Evolutionary conservation across 2,329 filamentous ascomycete genomes (phyloP).

Genomic region (Alternaria infectoria): DNA sequence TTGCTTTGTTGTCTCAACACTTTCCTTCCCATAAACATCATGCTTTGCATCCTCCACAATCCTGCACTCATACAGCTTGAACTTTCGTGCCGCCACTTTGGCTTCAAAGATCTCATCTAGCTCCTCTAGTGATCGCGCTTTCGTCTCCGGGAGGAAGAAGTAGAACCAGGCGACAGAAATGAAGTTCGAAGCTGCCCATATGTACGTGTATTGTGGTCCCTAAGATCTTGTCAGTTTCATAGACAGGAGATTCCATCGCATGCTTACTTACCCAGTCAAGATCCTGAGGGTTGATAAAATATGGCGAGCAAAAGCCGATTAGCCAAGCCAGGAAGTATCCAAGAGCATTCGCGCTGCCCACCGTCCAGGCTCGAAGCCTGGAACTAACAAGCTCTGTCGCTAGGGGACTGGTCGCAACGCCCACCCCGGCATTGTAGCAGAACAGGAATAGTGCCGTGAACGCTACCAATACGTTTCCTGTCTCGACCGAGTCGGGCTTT

Average conservation of each 20-base stretch:
- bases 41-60: conserved; percentile 29
- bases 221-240: neutral
- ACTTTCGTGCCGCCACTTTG: conserved; percentile 26
- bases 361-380: conserved; percentile 44
- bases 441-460: conserved; percentile 48
- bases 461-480: conserved; percentile 37
- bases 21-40: conserved; percentile 14
- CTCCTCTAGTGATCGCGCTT: conserved; percentile 33
- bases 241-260: neutral
- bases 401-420: conserved; percentile 41
- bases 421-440: conserved; percentile 45
- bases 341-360: conserved; percentile 42
- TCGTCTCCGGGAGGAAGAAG: conserved; percentile 64
- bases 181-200: conserved; percentile 43
- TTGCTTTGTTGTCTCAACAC: neutral
- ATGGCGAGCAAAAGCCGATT: conserved; percentile 46
- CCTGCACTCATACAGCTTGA: conserved; percentile 27
- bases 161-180: conserved; percentile 63
- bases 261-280: conserved; percentile 44
- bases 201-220: conserved; percentile 31
- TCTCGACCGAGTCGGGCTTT: conserved; percentile 28
- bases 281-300: conserved; percentile 49
- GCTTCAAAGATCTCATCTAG: conserved; percentile 39
- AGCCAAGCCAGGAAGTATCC: conserved; percentile 48
- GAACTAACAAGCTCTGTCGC: conserved; percentile 42